A percentile compares a stretch with the other conserved stretches of the same genome.
Conservation (phyloP, 805 yeast species). For the Metschnikowia proteae region DNA sequence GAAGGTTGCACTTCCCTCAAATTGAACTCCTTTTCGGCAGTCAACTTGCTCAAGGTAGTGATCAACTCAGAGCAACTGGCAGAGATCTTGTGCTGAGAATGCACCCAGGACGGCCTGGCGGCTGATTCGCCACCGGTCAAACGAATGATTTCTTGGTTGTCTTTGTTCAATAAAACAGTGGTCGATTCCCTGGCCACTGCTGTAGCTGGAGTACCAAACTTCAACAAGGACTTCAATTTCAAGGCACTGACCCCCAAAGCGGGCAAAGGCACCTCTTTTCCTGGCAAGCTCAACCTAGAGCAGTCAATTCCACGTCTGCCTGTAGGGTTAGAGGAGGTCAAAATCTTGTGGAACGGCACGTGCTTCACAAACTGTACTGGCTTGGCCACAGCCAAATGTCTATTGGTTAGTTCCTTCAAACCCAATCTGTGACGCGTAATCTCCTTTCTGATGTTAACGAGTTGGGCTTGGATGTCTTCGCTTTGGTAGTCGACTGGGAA, state of each 20-base stretch:
- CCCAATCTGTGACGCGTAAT: slow-evolving; percentile 68
- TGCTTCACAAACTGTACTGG: slow-evolving; percentile 72
- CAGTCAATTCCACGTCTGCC: slow-evolving; percentile 68
- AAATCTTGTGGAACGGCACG: slow-evolving; percentile 63
- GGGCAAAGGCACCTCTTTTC: slow-evolving; percentile 73
- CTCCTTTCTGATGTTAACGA: slow-evolving; percentile 47
- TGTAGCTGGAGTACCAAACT: slow-evolving; percentile 43
- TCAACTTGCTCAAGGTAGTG: slow-evolving; percentile 52
- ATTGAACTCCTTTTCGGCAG: slow-evolving; percentile 64
- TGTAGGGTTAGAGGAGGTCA: slow-evolving; percentile 61
- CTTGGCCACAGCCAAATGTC: slow-evolving; percentile 69
- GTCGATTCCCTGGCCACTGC: slow-evolving; percentile 75
- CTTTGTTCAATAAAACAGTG: slow-evolving; percentile 59
- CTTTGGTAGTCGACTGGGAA: slow-evolving; percentile 52
- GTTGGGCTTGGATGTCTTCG: slow-evolving; percentile 36
- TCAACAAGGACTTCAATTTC: slow-evolving; percentile 60
- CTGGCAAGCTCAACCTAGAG: slow-evolving; percentile 61
- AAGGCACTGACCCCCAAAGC: slow-evolving; percentile 67
- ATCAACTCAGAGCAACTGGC: slow-evolving; percentile 46
- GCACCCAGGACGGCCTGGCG: slow-evolving; percentile 81
- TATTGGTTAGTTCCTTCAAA: slow-evolving; percentile 71
- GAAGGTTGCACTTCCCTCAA: slow-evolving; percentile 45
- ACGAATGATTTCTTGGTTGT: slow-evolving; percentile 59
- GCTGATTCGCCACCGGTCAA: slow-evolving; percentile 75
- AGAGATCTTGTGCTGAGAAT: slow-evolving; percentile 64